Evolutionary conservation across 768 basidiomycete genomes (phyloP).

Genomic region (Kwoniella bestiolae): DNA sequence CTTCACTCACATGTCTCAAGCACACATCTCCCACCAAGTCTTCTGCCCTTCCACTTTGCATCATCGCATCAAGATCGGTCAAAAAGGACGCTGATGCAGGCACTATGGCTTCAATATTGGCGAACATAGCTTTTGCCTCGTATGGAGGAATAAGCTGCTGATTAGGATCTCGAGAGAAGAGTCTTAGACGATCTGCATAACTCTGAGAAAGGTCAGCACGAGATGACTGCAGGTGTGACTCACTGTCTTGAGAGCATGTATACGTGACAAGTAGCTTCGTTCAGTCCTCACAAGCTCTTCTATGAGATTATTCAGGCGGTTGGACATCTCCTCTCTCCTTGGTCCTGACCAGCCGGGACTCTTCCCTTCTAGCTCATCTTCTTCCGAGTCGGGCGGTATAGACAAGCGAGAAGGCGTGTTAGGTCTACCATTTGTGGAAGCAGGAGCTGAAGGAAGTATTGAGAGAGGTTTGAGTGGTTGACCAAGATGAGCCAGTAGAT

Average conservation of each 20-base stretch:
- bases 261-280: slow-evolving; percentile 80
- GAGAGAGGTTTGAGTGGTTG: slow-evolving; percentile 37
- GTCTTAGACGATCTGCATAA: slow-evolving; percentile 88
- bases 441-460: slow-evolving; percentile 26
- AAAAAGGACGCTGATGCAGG: slow-evolving; percentile 89
- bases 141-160: slow-evolving; percentile 86
- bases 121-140: slow-evolving; percentile 90
- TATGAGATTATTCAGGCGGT: slow-evolving; percentile 68
- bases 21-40: slow-evolving; percentile 77
- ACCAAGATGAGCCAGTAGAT: slow-evolving; percentile 44
- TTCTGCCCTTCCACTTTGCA: slow-evolving; percentile 64
- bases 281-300: slow-evolving; percentile 89
- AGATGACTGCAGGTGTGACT: slow-evolving; percentile 10
- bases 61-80: slow-evolving; percentile 77
- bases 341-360: slow-evolving; percentile 26
- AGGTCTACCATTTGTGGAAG: slow-evolving; percentile 27
- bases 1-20: slow-evolving; percentile 66
- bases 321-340: slow-evolving; percentile 56
- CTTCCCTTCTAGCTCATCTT: slow-evolving; percentile 14
- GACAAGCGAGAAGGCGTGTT: slow-evolving; percentile 30
- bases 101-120: slow-evolving; percentile 86
- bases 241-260: slow-evolving; percentile 74
- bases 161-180: slow-evolving; percentile 79
- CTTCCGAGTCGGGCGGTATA: slow-evolving; percentile 6
- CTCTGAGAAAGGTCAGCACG: slow-evolving; percentile 59